Evolutionary conservation across 1,284 basidiomycete species (phyloP).

Genomic region (Pseudozyma pruni): DNA sequence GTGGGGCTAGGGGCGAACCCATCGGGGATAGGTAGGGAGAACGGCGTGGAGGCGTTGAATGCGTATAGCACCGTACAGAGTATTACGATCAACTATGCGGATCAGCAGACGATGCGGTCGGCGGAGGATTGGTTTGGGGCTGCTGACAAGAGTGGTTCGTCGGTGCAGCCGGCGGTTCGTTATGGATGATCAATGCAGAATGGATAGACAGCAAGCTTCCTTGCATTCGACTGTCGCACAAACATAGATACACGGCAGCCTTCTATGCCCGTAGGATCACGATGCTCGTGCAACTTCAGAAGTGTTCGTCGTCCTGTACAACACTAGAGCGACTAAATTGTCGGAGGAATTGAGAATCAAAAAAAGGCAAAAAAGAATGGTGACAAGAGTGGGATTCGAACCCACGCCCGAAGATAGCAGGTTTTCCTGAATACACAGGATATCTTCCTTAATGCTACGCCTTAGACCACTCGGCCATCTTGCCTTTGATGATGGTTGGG

Average conservation of each 20-base stretch:
- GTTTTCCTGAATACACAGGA: conserved; percentile 17
- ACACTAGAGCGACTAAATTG: too few relatives aligned
- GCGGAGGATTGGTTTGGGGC: conserved; percentile 35
- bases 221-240: too few relatives aligned
- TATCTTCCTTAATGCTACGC: conserved; percentile 62
- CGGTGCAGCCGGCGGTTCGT: conserved; percentile 5
- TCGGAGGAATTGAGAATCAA: too few relatives aligned
- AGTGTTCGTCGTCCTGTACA: too few relatives aligned
- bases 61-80: conserved; percentile 31
- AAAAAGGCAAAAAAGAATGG: conserved; percentile 35
- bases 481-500: conserved; percentile 13
- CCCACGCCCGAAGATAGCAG: conserved; percentile 67
- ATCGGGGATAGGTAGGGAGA: conserved; percentile 37
- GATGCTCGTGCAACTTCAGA: too few relatives aligned
- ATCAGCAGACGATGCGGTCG: conserved; percentile 7
- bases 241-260: too few relatives aligned
- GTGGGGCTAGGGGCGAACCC: conserved; percentile 15
- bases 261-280: too few relatives aligned
- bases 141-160: not conserved
- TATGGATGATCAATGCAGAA: conserved; percentile 14
- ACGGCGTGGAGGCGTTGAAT: conserved; percentile 32
- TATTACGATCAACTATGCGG: conserved; percentile 30
- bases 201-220: too few relatives aligned
- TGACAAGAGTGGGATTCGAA: conserved; percentile 68
- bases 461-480: conserved; percentile 69